Percentiles rank a stretch among this genome's conserved stretches.
Evolutionary conservation across 106 monocot species (phyloP).

Genomic region (Gastrodia elata): DNA sequence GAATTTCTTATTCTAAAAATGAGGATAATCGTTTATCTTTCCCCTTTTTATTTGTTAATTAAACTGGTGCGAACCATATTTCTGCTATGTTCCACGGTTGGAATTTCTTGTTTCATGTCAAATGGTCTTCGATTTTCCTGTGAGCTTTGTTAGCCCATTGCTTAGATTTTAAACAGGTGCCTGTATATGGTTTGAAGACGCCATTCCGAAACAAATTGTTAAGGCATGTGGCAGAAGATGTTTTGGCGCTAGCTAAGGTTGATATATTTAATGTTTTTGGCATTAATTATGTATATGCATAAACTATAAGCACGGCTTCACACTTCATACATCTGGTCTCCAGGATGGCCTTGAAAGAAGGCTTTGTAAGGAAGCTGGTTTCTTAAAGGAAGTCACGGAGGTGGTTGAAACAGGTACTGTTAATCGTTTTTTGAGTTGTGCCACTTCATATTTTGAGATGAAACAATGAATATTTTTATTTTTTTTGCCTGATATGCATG

Average conservation of each 20-base stretch:
- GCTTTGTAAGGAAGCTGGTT: conserved; percentile 89
- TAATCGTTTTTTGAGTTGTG: not conserved
- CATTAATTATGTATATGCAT: conserved; percentile 2
- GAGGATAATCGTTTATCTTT: not conserved
- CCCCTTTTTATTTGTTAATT: not conserved
- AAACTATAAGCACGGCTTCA: not conserved
- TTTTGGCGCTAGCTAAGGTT: conserved; percentile 77
- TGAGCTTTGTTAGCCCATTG: not conserved
- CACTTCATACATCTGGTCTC: not conserved
- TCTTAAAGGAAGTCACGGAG: conserved; percentile 74
- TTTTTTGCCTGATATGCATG: not conserved
- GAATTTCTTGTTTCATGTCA: not conserved
- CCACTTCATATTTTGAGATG: not conserved
- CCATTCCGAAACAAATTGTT: conserved; percentile 82
- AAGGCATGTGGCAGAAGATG: conserved; percentile 83
- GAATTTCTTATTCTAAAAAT: not conserved
- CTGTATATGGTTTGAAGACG: conserved; percentile 84
- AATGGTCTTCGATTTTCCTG: not conserved
- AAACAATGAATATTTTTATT: not conserved
- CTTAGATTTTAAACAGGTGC: conserved; percentile 43
- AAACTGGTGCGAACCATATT: not conserved
- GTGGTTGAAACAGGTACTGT: conserved; percentile 65
- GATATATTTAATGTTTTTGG: not conserved
- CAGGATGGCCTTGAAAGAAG: conserved; percentile 96
- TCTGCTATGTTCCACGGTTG: not conserved